Conservation (phyloP, 192 early-diverging fungal genomes). For the Spinellus fusiger region DNA sequence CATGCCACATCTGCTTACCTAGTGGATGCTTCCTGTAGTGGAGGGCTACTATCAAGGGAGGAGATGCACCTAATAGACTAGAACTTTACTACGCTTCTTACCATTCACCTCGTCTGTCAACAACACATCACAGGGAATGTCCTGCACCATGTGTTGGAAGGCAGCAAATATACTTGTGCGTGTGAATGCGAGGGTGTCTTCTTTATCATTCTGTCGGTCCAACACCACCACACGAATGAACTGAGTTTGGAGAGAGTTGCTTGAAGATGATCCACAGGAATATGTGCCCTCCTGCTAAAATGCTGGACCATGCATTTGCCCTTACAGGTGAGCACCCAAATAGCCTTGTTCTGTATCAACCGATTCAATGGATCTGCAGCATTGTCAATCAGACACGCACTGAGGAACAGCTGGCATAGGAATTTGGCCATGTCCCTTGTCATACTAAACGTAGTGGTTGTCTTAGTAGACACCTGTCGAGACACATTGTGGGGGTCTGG, state of each 20-base stretch:
- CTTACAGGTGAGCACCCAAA: conserved; percentile 43
- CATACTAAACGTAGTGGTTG: conserved; percentile 54
- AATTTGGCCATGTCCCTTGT: conserved; percentile 43
- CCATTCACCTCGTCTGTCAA: conserved; percentile 16
- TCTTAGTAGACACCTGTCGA: conserved; percentile 39
- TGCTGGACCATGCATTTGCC: conserved; percentile 43
- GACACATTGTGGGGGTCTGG: conserved; percentile 41
- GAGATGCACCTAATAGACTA: background rate
- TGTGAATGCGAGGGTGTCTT: conserved; percentile 38
- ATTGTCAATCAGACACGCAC: conserved; percentile 41
- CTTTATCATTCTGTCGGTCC: conserved; percentile 25
- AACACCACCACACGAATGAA: conserved; percentile 9
- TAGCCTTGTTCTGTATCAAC: conserved; percentile 38
- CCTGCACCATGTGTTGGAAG: conserved; percentile 41
- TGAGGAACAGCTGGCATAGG: conserved; percentile 48
- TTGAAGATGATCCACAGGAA: conserved; percentile 26
- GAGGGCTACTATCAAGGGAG: background rate
- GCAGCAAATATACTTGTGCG: conserved; percentile 30
- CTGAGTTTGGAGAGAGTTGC: background rate
- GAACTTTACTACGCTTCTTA: conserved; percentile 1
- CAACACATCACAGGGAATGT: conserved; percentile 30
- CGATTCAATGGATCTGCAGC: conserved; percentile 36
- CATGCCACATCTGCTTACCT: too few relatives aligned
- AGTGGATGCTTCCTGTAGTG: background rate
- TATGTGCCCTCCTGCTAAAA: conserved; percentile 27